Evolutionary conservation across 2,329 filamentous ascomycete genomes (phyloP).

Genomic region (Neonectria faginata): DNA sequence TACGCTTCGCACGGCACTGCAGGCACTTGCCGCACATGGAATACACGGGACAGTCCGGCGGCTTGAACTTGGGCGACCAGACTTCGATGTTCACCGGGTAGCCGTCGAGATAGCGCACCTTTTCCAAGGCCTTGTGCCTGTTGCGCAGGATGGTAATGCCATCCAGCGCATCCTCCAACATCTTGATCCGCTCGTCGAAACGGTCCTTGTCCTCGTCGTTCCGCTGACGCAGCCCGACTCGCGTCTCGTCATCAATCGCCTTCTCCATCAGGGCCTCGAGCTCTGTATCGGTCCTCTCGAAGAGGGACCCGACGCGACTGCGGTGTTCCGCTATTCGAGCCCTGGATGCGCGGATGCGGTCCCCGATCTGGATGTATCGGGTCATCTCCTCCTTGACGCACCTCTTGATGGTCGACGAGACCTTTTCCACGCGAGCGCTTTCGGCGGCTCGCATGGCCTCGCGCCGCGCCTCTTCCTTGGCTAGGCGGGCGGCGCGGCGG

Average conservation of each 20-base stretch:
- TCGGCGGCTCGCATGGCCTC: neutral
- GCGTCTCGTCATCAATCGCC: conserved; percentile 9
- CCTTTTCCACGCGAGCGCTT: neutral
- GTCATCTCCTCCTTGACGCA: neutral
- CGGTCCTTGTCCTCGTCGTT: conserved; percentile 9
- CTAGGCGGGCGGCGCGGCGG: conserved; percentile 2
- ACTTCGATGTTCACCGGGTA: conserved; percentile 38
- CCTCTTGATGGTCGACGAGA: neutral
- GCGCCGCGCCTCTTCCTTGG: neutral
- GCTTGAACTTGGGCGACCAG: conserved; percentile 33
- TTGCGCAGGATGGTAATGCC: neutral
- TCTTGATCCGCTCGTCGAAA: conserved; percentile 21
- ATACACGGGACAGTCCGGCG: neutral
- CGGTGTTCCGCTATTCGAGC: neutral
- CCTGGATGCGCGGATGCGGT: neutral
- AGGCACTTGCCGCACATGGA: conserved; percentile 34
- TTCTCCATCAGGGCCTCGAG: conserved; percentile 15
- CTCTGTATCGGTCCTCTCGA: conserved; percentile 6
- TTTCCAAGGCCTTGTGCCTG: conserved; percentile 4
- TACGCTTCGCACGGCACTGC: conserved; percentile 38
- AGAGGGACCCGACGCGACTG: neutral
- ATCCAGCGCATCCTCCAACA: conserved; percentile 32
- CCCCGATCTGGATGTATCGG: neutral
- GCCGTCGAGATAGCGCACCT: conserved; percentile 47
- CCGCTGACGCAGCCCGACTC: neutral